Evolutionary conservation across 768 basidiomycete species (phyloP).

Genomic region (Tricholoma matsutake): DNA sequence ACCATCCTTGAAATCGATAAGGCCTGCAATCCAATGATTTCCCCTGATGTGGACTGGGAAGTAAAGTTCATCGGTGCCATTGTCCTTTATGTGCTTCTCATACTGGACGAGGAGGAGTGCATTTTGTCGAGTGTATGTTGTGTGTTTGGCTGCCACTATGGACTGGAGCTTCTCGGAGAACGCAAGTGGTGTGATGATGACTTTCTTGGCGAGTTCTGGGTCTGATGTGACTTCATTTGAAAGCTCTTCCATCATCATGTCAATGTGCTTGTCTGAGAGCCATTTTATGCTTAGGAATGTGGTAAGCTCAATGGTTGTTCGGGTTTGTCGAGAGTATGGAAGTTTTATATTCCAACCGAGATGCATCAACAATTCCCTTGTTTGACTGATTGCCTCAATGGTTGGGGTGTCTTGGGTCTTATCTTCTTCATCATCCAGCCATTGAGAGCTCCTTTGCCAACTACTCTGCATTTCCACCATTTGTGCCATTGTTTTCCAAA

Average conservation of each 20-base stretch:
- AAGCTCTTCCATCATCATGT: conserved; percentile 4
- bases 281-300: not conserved
- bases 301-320: not conserved
- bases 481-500: conserved; percentile 10
- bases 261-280: conserved; percentile 4
- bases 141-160: not conserved
- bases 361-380: not conserved
- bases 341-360: conserved; percentile 2
- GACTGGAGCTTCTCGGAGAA: conserved; percentile 5
- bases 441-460: too few species aligned
- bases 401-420: not conserved
- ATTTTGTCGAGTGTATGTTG: not conserved
- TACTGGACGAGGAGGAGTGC: not conserved
- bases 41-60: too few species aligned
- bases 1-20: conserved; percentile 11
- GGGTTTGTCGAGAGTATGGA: not conserved
- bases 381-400: not conserved
- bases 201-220: not conserved
- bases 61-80: too few species aligned
- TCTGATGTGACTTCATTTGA: not conserved
- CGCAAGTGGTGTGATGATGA: not conserved
- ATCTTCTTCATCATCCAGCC: not conserved
- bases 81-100: not conserved
- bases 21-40: too few species aligned
- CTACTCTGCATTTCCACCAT: not conserved